Conservation (phyloP, 805 yeast species). For the Saitoella complicata region DNA sequence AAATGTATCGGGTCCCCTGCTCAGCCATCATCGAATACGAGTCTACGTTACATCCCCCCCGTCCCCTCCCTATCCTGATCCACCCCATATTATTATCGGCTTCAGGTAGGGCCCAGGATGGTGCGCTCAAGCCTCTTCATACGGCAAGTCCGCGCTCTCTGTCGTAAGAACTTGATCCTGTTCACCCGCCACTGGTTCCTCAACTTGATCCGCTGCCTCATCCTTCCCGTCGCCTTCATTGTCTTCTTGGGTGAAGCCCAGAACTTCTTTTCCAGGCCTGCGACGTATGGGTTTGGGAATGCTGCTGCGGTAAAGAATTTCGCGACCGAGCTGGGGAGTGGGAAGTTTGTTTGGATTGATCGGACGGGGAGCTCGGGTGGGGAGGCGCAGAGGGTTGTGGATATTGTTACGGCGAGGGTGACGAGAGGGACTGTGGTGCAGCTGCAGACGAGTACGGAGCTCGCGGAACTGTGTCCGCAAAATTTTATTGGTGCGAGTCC, state of each 20-base stretch:
- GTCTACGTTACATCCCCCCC: too few species aligned
- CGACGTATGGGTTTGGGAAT: conserved; percentile 19
- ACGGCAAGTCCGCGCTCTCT: conserved; percentile 12
- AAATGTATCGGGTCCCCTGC: too few species aligned
- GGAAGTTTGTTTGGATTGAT: conserved; percentile 17
- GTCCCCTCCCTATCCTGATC: too few species aligned
- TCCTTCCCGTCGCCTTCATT: conserved; percentile 19
- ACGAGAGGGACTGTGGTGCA: conserved; percentile 16
- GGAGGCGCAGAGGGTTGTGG: conserved; percentile 18
- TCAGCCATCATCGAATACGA: too few species aligned
- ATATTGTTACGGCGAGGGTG: conserved; percentile 18
- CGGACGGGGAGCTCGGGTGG: conserved; percentile 14
- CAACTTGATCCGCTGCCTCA: conserved; percentile 19
- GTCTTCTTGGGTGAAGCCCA: conserved; percentile 3
- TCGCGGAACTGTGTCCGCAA: conserved; percentile 17
- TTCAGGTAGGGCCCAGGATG: too few species aligned
- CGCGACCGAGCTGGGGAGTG: conserved; percentile 15
- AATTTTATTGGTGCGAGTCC: conserved; percentile 19
- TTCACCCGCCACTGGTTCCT: conserved; percentile 18
- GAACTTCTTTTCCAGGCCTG: conserved; percentile 6
- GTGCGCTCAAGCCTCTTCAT: not conserved
- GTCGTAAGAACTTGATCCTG: conserved; percentile 7
- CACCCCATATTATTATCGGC: too few species aligned
- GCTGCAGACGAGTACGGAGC: conserved; percentile 14
- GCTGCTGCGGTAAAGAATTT: conserved; percentile 16